phyloP scores from a whole-genome alignment of 2,329 filamentous ascomycete genomes.

The Myotisia sp. region DNA sequence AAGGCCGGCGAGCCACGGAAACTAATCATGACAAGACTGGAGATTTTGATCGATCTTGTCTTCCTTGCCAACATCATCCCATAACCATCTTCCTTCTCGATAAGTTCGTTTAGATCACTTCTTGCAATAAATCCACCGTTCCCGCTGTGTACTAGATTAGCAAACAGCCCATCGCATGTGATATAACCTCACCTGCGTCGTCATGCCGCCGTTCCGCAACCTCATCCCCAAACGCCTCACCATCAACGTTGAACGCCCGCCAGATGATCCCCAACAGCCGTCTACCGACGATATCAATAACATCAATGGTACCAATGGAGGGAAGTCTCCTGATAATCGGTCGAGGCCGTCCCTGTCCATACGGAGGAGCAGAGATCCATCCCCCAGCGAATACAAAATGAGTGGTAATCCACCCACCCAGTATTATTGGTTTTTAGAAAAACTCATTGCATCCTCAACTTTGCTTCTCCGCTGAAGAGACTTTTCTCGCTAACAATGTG shows the following conservation, averaged over 20 bases:
- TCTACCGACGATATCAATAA: conserved; percentile 44
- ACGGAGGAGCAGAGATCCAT: conserved; percentile 48
- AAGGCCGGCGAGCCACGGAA: no score
- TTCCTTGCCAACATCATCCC: no score
- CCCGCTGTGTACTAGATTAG: no score
- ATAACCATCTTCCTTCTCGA: no score
- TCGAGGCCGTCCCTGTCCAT: conserved; percentile 41
- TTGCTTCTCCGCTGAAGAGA: neutral
- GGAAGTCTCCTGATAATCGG: conserved; percentile 31
- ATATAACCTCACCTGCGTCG: no score
- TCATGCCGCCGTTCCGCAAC: conserved; percentile 61
- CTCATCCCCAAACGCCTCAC: conserved; percentile 47
- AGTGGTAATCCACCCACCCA: conserved; percentile 43
- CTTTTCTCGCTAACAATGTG: conserved; percentile 12
- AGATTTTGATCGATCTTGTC: no score
- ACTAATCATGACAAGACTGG: no score
- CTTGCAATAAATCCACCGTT: no score
- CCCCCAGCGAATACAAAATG: conserved; percentile 64
- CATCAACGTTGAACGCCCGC: conserved; percentile 16
- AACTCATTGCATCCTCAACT: neutral
- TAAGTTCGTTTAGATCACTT: no score
- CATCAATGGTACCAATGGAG: no score
- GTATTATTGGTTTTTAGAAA: neutral
- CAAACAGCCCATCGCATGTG: no score
- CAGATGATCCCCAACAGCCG: conserved; percentile 10